phyloP scores from a whole-genome alignment of 257 asterid genomes.

The Voacanga thouarsii region DNA sequence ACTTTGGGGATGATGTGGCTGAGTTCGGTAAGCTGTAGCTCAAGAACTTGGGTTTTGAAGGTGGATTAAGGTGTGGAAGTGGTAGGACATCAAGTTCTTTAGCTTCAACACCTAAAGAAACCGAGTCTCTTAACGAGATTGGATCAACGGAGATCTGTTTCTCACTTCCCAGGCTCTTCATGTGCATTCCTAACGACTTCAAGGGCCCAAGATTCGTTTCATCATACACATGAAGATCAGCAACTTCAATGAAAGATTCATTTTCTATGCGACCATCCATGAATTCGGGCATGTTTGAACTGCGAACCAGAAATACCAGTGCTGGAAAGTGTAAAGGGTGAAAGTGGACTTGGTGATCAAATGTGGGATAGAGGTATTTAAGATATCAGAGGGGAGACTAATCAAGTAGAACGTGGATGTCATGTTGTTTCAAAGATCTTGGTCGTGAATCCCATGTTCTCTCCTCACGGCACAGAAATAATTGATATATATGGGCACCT shows the following conservation, averaged over 20 bases:
- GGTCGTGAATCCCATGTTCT: conserved; percentile 45
- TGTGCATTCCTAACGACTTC: conserved; percentile 10
- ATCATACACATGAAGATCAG: not conserved
- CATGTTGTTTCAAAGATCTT: conserved; percentile 23
- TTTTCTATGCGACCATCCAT: conserved; percentile 14
- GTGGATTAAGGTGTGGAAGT: conserved; percentile 26
- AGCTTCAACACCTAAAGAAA: not conserved
- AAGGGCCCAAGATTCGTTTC: not conserved
- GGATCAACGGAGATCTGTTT: conserved; percentile 73
- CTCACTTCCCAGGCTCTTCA: conserved; percentile 36
- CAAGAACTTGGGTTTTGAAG: conserved; percentile 34
- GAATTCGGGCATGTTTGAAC: conserved; percentile 11
- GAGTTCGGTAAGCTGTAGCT: conserved; percentile 70
- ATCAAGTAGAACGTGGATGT: conserved; percentile 34
- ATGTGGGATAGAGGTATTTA: conserved; percentile 19
- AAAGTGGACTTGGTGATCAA: not conserved
- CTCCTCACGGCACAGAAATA: not conserved
- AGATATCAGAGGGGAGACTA: conserved; percentile 3
- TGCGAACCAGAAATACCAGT: not conserved
- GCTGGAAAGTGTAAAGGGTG: not conserved
- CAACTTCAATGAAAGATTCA: conserved; percentile 11
- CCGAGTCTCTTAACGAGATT: conserved; percentile 35
- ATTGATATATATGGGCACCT: not conserved
- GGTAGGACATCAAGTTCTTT: conserved; percentile 5
- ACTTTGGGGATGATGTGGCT: conserved; percentile 46